phyloP scores from a whole-genome alignment of 495 filamentous ascomycete genomes.

The Hypoxylon trugodes region DNA sequence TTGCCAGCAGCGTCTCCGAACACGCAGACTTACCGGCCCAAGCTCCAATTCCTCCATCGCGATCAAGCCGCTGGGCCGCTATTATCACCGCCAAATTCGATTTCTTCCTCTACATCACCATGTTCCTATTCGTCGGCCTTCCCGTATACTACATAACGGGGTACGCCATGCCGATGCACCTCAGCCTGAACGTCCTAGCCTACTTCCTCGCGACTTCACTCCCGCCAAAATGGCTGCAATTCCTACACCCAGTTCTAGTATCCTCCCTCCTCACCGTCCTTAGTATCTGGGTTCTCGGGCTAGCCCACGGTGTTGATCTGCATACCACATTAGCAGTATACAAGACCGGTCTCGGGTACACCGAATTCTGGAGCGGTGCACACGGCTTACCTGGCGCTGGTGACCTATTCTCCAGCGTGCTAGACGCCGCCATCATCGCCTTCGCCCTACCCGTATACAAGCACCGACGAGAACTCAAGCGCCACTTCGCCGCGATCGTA shows the following conservation, averaged over 20 bases:
- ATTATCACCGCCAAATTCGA: slow-evolving; percentile 53
- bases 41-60: slow-evolving; percentile 50
- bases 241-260: slow-evolving; percentile 62
- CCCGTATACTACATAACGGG: slow-evolving; percentile 58
- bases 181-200: slow-evolving; percentile 56
- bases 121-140: slow-evolving; percentile 59
- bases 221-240: slow-evolving; percentile 51
- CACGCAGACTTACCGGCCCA: slow-evolving; percentile 34
- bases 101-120: slow-evolving; percentile 45
- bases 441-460: slow-evolving; percentile 64
- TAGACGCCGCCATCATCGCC: slow-evolving; percentile 63
- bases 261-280: slow-evolving; percentile 56
- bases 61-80: slow-evolving; percentile 56
- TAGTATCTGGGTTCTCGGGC: slow-evolving; percentile 56
- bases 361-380: slow-evolving; percentile 51
- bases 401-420: slow-evolving; percentile 56
- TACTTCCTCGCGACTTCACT: slow-evolving; percentile 58
- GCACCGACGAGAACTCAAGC: slow-evolving; percentile 57
- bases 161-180: slow-evolving; percentile 64
- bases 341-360: slow-evolving; percentile 55
- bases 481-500: slow-evolving; percentile 58
- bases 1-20: not conserved
- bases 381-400: slow-evolving; percentile 55
- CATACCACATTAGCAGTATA: slow-evolving; percentile 49
- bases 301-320: slow-evolving; percentile 46